Percentiles rank a stretch among this genome's conserved stretches.
Evolutionary conservation across 305 asterid species (phyloP).

Genomic region (Rubia occidens): DNA sequence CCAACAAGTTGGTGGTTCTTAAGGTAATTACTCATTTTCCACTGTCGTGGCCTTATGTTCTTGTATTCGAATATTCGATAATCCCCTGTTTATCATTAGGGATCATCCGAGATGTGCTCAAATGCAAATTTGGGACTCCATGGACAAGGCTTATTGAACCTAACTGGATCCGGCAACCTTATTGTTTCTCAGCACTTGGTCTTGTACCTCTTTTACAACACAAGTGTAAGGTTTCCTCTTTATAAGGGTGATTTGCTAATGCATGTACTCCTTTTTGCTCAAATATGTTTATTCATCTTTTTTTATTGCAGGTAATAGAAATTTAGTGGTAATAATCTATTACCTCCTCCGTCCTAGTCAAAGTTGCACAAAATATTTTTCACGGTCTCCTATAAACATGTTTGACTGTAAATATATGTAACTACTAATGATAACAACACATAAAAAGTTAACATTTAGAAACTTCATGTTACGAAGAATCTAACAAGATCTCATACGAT

Average conservation of each 20-base stretch:
- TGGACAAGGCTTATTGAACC: constrained; percentile 90
- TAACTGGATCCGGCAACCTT: constrained; percentile 79
- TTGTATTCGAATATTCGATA: constrained; percentile 7
- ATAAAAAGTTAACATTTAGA: too few species aligned
- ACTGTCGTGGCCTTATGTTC: constrained; percentile 14
- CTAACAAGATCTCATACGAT: too few species aligned
- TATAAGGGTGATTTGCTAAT: constrained; percentile 13
- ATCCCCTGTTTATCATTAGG: constrained; percentile 34
- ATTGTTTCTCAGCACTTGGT: constrained; percentile 89
- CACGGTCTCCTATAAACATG: too few species aligned
- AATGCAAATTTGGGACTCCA: constrained; percentile 83
- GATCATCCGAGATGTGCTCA: constrained; percentile 78
- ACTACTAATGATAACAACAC: too few species aligned
- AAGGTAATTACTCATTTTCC: constrained; percentile 39
- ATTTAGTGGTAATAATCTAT: background rate
- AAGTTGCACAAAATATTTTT: too few species aligned
- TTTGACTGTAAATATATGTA: too few species aligned
- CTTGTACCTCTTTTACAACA: constrained; percentile 73
- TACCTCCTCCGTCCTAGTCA: too few species aligned
- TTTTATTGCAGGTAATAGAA: background rate
- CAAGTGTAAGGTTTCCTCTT: constrained; percentile 46
- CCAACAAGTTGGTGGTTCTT: constrained; percentile 85
- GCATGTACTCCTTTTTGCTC: background rate
- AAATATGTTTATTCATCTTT: background rate
- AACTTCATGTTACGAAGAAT: too few species aligned